phyloP scores from a whole-genome alignment of 495 filamentous ascomycete species.

The Talaromyces stipitatus region DNA sequence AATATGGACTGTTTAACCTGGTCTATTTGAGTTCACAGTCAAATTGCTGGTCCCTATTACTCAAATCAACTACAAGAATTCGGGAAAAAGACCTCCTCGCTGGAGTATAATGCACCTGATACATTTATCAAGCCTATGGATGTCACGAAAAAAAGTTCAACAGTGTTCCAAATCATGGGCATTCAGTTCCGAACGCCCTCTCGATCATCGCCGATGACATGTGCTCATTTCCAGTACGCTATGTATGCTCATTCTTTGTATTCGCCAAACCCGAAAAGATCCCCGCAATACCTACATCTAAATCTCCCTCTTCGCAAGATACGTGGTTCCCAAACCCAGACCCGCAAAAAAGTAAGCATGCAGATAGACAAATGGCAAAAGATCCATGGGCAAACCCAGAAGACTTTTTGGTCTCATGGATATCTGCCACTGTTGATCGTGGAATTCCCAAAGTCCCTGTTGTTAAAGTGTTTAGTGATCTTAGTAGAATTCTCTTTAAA shows the following conservation, averaged over 20 bases:
- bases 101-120: neutral
- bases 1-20: neutral
- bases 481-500: neutral
- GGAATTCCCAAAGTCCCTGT: neutral
- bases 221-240: neutral
- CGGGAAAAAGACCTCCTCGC: neutral
- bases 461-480: neutral
- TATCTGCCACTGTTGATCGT: neutral
- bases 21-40: neutral
- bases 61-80: neutral
- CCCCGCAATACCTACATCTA: neutral
- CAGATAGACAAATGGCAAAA: neutral
- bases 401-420: neutral
- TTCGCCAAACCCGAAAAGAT: neutral
- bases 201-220: neutral
- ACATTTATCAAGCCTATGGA: neutral
- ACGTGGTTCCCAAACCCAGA: neutral
- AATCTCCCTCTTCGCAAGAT: neutral
- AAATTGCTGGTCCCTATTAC: neutral
- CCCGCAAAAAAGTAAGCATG: neutral
- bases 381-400: neutral
- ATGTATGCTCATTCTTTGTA: neutral
- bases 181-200: neutral
- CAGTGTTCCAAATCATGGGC: neutral
- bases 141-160: neutral